Conservation (phyloP, 805 yeast genomes). For the Saccharomycopsis sp. region DNA sequence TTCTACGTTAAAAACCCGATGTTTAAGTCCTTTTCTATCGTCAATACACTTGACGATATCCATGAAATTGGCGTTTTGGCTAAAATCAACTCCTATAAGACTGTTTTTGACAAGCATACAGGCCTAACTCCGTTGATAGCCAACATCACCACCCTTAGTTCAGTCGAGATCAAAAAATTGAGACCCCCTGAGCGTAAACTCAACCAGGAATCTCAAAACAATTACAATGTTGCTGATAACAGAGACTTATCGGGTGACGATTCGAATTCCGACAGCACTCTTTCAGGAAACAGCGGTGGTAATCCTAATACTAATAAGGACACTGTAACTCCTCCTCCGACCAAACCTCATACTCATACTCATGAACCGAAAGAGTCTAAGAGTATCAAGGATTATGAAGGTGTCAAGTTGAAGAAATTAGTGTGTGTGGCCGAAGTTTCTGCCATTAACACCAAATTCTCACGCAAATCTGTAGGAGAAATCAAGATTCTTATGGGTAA, state of each 20-base stretch:
- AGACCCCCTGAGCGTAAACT: conserved; percentile 11
- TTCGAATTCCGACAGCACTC: background rate
- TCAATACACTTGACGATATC: conserved; percentile 12
- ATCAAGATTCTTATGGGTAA: conserved; percentile 1
- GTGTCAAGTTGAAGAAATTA: conserved; percentile 5
- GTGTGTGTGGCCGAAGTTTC: conserved; percentile 15
- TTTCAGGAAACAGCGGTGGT: background rate
- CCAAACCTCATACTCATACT: background rate
- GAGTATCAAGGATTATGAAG: conserved; percentile 7
- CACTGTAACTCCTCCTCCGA: too few relatives aligned
- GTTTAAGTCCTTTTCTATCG: conserved; percentile 13
- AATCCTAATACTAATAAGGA: background rate
- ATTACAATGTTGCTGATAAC: background rate
- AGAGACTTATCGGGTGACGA: background rate
- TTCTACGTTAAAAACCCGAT: conserved; percentile 16
- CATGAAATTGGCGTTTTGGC: conserved; percentile 18
- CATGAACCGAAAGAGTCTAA: background rate
- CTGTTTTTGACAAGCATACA: conserved; percentile 5
- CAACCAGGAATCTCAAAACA: background rate
- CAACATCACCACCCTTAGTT: conserved; percentile 3
- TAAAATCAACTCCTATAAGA: conserved; percentile 4
- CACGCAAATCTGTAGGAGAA: background rate
- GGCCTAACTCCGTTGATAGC: conserved; percentile 15
- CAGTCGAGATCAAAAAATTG: conserved; percentile 3
- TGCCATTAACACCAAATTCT: background rate